Evolutionary conservation across 1,284 basidiomycete species (phyloP).

Genomic region (Peniophora sp.): DNA sequence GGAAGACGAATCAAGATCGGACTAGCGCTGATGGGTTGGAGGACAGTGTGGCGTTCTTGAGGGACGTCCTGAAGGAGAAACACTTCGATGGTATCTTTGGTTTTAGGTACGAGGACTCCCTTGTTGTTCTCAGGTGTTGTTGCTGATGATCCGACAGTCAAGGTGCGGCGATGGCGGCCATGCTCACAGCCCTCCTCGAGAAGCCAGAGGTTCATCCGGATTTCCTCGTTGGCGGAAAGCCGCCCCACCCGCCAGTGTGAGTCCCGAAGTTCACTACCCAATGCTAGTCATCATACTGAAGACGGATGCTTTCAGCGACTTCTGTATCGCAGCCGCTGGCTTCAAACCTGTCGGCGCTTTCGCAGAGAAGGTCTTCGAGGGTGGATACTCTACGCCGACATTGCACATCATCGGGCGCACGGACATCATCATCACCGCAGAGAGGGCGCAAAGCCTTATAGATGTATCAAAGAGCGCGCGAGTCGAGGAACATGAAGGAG

Average conservation of each 20-base stretch:
- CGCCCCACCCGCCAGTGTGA: conserved; percentile 66
- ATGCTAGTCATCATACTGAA: conserved; percentile 5
- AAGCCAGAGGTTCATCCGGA: conserved; percentile 49
- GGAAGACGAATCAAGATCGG: conserved; percentile 45
- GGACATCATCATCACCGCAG: conserved; percentile 75
- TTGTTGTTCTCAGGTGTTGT: no score
- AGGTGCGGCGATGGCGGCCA: conserved; percentile 62
- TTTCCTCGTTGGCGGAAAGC: conserved; percentile 58
- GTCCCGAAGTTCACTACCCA: conserved; percentile 19
- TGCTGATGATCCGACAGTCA: neutral
- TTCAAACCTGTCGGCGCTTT: conserved; percentile 49
- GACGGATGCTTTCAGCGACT: conserved; percentile 28
- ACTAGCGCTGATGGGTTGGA: conserved; percentile 51
- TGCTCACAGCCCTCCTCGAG: conserved; percentile 63
- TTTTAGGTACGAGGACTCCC: neutral
- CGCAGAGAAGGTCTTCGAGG: conserved; percentile 46
- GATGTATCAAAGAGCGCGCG: conserved; percentile 50
- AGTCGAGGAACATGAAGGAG: conserved; percentile 70
- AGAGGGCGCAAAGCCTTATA: conserved; percentile 56
- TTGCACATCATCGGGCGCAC: conserved; percentile 76
- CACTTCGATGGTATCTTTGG: conserved; percentile 40
- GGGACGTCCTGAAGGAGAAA: conserved; percentile 39
- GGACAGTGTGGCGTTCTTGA: conserved; percentile 39
- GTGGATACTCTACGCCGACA: conserved; percentile 61
- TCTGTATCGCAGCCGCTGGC: conserved; percentile 64